Evolutionary conservation across 257 asterid genomes (phyloP), one percentile per base, ranked within the genome.

Genomic region (Primulina eburnea): DNA sequence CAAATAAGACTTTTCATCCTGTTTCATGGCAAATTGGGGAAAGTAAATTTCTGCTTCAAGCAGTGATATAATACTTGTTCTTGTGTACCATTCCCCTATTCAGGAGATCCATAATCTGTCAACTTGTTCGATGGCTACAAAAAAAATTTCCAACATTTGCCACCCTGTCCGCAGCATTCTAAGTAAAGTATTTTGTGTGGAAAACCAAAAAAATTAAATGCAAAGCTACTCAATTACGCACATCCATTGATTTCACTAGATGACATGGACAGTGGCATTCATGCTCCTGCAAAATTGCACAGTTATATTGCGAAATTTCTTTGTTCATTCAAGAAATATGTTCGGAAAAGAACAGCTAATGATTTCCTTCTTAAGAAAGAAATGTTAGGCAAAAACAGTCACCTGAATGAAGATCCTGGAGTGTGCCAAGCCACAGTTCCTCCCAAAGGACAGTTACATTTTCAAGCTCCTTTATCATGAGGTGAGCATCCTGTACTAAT

Each of bases 361-460:
- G 29, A n/a, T 71, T 77, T 64, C 72, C 76, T 37, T 65, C 70
- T 17, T 12, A 59, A 30, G 56, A 29, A 62, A 14, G 3, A 20
- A 59, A 40, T 14, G 16, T 29, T 38, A 58, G 8, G 35, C 30
- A 65, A 8, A 40, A 68, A 52, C 53, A 38, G 20, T 71, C 71
- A 86, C 97, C 99, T 79, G 92, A 95, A 81, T 94, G 99, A 82
- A 94, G 96, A 85, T 90, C 99, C 78, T 94, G 99, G 79, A 94
- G 96, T 24, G 99, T 94, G 77, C 96, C 96, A 72, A 94, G 91
- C 99, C 99, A 94, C 78, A 94, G 72, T 76, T 94, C 99, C 84
- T 91, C 99, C 99, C 99, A 94, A 72, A 94, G 97, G 73, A 94
- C 96, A 62, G 99, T 87, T 68, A 94, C 92, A 77, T 86, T 87